Percentiles rank a stretch among this genome's conserved stretches.
These are phyloP conservation scores for Hansenula lynferdii DNA, from an alignment of 1,139 yeast species.

Conservation along the genomic window DNA sequence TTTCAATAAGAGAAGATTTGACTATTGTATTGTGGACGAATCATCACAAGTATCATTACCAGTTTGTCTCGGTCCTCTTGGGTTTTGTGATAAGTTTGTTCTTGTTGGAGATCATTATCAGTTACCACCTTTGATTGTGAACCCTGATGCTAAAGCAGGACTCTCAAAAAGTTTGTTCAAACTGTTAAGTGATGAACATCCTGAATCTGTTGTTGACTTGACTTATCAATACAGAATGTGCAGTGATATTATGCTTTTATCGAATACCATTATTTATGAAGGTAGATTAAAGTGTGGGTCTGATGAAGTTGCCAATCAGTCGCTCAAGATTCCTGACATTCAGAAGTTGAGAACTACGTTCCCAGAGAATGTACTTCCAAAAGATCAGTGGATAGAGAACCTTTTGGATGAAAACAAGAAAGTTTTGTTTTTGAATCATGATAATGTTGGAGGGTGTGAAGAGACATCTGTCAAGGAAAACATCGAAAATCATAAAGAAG, in stretches of 20 bases:
- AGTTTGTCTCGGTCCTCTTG: conserved; percentile 79
- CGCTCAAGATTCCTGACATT: conserved; percentile 39
- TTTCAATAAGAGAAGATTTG: conserved; percentile 55
- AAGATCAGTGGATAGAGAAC: conserved; percentile 37
- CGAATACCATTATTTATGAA: conserved; percentile 74
- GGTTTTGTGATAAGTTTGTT: conserved; percentile 72
- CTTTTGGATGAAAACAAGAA: conserved; percentile 44
- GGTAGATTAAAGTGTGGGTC: conserved; percentile 77
- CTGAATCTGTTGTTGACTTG: conserved; percentile 66
- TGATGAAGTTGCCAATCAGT: conserved; percentile 53
- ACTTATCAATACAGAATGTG: conserved; percentile 93
- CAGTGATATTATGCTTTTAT: conserved; percentile 75
- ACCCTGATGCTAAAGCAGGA: conserved; percentile 57
- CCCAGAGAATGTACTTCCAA: conserved; percentile 12
- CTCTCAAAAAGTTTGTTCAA: conserved; percentile 77
- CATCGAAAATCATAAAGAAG: conserved; percentile 70
- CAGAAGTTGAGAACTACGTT: conserved; percentile 11
- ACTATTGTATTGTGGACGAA: conserved; percentile 92
- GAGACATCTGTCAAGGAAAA: conserved; percentile 64
- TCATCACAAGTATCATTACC: conserved; percentile 96
- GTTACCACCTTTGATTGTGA: conserved; percentile 77
- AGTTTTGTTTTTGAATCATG: conserved; percentile 81
- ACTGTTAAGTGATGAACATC: conserved; percentile 64
- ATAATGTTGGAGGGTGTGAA: conserved; percentile 45
- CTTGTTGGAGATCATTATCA: conserved; percentile 96